Conservation (phyloP, 2,329 filamentous ascomycete genomes). For the Tolypocladium guangdongense region DNA sequence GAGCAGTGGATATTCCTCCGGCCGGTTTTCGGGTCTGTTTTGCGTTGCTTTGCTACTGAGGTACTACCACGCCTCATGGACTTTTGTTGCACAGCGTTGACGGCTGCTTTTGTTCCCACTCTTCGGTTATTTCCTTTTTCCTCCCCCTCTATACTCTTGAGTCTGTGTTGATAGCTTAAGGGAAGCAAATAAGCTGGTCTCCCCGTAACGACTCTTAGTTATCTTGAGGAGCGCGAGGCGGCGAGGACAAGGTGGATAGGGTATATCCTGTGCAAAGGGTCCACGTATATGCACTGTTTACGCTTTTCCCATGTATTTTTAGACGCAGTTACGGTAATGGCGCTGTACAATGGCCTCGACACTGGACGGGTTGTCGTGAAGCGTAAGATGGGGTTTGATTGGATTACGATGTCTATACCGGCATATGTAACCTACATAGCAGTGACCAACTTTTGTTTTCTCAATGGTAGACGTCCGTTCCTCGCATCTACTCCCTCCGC, state of each 20-base stretch:
- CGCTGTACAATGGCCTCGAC: not conserved
- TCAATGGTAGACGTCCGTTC: not conserved
- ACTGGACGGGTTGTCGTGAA: not conserved
- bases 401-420: not conserved
- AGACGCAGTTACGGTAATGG: not conserved
- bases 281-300: not conserved
- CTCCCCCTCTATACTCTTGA: constrained; percentile 5
- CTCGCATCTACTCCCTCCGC: not conserved
- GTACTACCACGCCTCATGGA: not conserved
- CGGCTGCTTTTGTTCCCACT: constrained; percentile 4
- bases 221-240: not conserved
- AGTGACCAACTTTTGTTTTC: not conserved
- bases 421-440: not conserved
- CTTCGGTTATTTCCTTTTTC: not conserved
- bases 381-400: not conserved
- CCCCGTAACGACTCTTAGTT: not conserved
- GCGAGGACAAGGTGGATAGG: not conserved
- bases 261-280: not conserved
- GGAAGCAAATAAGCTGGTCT: not conserved
- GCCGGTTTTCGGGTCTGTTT: not conserved
- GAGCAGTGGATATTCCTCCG: not conserved
- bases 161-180: not conserved
- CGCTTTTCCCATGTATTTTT: not conserved
- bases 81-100: not conserved
- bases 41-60: not conserved